Conservation (phyloP, 2,329 filamentous ascomycete species). For the Aspergillus pseudoterreus region DNA sequence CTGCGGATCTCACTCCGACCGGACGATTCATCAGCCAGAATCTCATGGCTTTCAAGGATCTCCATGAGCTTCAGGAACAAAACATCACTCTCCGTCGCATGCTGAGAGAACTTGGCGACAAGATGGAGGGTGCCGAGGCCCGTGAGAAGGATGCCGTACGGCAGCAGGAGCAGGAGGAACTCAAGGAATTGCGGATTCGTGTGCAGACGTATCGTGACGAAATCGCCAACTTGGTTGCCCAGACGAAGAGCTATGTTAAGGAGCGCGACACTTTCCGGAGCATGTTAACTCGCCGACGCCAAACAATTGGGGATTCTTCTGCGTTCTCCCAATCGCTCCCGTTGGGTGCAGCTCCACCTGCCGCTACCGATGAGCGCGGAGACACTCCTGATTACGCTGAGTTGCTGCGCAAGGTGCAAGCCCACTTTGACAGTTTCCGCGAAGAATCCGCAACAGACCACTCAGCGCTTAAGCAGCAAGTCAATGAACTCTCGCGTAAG, state of each 20-base stretch:
- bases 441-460: conserved; percentile 80
- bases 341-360: conserved; percentile 46
- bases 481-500: conserved; percentile 75
- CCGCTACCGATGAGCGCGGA: conserved; percentile 42
- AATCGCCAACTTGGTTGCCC: conserved; percentile 73
- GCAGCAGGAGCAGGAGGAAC: conserved; percentile 60
- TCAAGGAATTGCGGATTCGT: conserved; percentile 69
- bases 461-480: conserved; percentile 77
- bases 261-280: conserved; percentile 97
- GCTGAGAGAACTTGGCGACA: conserved; percentile 77
- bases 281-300: conserved; percentile 75
- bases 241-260: conserved; percentile 88
- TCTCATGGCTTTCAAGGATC: conserved; percentile 82
- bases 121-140: conserved; percentile 89
- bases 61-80: conserved; percentile 79
- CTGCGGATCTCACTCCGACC: conserved; percentile 76
- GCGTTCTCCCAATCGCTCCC: conserved; percentile 70
- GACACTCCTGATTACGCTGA: conserved; percentile 69
- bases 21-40: conserved; percentile 86
- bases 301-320: conserved; percentile 57
- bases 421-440: conserved; percentile 83
- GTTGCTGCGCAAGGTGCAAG: conserved; percentile 80
- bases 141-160: conserved; percentile 55
- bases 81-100: conserved; percentile 81
- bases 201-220: conserved; percentile 80